A percentile compares a stretch with the other conserved stretches of the same genome.
These are phyloP conservation scores for Globisporangium nodosum DNA, from an alignment of 352 stramenopile genomes.

Conservation along the genomic window DNA sequence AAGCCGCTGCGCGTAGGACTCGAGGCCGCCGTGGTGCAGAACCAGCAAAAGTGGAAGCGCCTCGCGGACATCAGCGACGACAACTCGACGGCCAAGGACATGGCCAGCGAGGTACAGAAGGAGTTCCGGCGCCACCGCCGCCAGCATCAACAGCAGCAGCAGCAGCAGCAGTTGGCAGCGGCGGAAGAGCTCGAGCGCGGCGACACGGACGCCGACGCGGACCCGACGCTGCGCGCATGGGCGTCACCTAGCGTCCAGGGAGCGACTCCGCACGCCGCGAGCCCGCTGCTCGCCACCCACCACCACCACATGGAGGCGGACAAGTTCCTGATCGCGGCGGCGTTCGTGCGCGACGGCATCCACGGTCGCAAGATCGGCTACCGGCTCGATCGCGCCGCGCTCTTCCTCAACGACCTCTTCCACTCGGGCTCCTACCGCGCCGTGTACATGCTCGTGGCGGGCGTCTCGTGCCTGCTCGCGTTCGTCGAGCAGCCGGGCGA, in stretches of 20 bases:
- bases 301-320: slow-evolving; percentile 33
- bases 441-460: slow-evolving; percentile 67
- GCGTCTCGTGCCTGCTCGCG: slow-evolving; percentile 53
- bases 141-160: slow-evolving; percentile 27
- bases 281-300: background rate
- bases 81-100: slow-evolving; percentile 78
- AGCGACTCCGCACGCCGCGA: background rate
- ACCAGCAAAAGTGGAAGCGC: slow-evolving; percentile 81
- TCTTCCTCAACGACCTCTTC: slow-evolving; percentile 69
- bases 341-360: slow-evolving; percentile 77
- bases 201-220: background rate
- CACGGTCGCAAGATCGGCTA: slow-evolving; percentile 84
- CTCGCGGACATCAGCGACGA: slow-evolving; percentile 71
- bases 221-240: background rate
- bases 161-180: slow-evolving; percentile 15
- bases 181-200: slow-evolving; percentile 4
- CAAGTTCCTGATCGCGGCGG: slow-evolving; percentile 67
- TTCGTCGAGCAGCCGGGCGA: slow-evolving; percentile 55
- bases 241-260: too few species aligned
- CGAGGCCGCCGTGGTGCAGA: slow-evolving; percentile 61
- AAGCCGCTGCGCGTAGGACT: slow-evolving; percentile 43
- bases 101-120: slow-evolving; percentile 71
- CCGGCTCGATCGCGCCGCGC: slow-evolving; percentile 56
- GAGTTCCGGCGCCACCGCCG: slow-evolving; percentile 30
- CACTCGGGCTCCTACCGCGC: slow-evolving; percentile 65